Evolutionary conservation across 805 yeast genomes (phyloP).

Genomic region (Wickerhamiella domercqiae): DNA sequence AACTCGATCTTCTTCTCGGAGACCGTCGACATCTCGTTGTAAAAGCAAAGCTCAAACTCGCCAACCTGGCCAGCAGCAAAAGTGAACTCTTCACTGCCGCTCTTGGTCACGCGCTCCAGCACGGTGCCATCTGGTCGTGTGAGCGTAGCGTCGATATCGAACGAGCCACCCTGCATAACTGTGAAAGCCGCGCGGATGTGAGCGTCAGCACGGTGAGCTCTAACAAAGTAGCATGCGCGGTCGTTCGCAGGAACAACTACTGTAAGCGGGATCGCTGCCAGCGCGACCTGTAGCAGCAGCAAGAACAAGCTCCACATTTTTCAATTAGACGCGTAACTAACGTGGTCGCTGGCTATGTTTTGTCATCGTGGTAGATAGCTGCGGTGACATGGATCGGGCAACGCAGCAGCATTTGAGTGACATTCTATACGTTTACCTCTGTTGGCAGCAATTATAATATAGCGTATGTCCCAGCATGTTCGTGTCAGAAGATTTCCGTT

Average conservation of each 20-base stretch:
- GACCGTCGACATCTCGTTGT: constrained; percentile 64
- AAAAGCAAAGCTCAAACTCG: constrained; percentile 78
- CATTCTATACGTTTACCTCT: no score
- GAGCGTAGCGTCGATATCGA: constrained; percentile 56
- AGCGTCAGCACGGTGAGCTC: constrained; percentile 43
- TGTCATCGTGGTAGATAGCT: no score
- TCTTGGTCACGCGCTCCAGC: constrained; percentile 40
- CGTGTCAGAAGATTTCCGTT: no score
- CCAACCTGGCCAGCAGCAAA: constrained; percentile 53
- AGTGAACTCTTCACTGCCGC: constrained; percentile 67
- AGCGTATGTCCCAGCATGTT: no score
- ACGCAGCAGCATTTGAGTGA: no score
- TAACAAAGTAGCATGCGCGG: constrained; percentile 52
- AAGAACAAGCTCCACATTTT: neutral
- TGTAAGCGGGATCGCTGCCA: constrained; percentile 42
- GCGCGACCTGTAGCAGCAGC: constrained; percentile 7
- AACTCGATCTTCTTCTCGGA: constrained; percentile 76
- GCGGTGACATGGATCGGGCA: no score
- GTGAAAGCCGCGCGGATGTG: constrained; percentile 67
- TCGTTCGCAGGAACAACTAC: constrained; percentile 65
- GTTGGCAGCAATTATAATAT: no score
- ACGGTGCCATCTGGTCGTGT: constrained; percentile 41
- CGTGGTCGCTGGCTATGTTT: no score
- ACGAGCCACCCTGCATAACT: constrained; percentile 66
- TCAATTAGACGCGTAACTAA: no score